Conservation (phyloP, 371 early-diverging fungal species). For the Apophysomyces trapeziformis region DNA sequence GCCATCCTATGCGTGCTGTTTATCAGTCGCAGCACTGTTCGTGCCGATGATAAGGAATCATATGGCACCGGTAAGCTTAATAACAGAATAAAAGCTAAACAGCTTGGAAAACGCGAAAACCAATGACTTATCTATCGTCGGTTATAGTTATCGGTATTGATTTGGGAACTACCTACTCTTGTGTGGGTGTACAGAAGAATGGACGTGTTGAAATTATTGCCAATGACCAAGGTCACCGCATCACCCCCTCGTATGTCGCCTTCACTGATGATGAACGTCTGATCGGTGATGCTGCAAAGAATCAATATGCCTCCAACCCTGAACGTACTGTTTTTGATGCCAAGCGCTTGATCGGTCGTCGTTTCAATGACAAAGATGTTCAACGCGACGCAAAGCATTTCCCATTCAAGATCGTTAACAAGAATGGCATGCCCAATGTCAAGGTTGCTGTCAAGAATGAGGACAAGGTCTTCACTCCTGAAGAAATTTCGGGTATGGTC, state of each 20-base stretch:
- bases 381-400: conserved; percentile 89
- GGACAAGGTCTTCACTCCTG: conserved; percentile 93
- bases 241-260: conserved; percentile 91
- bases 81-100: background rate
- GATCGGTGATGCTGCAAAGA: conserved; percentile 91
- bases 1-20: conserved; percentile 47
- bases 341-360: conserved; percentile 94
- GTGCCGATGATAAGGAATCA: conserved; percentile 49
- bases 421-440: conserved; percentile 82
- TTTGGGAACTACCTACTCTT: conserved; percentile 99
- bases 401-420: conserved; percentile 87
- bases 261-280: conserved; percentile 84
- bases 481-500: conserved; percentile 97
- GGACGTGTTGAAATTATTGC: conserved; percentile 86
- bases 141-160: conserved; percentile 67
- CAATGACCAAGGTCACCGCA: conserved; percentile 81
- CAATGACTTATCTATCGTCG: conserved; percentile 8
- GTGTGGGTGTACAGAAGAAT: conserved; percentile 90
- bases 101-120: background rate
- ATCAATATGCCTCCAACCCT: conserved; percentile 83
- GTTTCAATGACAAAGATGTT: conserved; percentile 83
- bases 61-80: conserved; percentile 54
- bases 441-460: conserved; percentile 87
- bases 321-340: conserved; percentile 92
- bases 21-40: conserved; percentile 34